A percentile compares a stretch with the other conserved stretches of the same genome.
These are phyloP conservation scores for Strobilomyces dryophilus DNA, from an alignment of 768 basidiomycete genomes.

Conservation along the genomic window DNA sequence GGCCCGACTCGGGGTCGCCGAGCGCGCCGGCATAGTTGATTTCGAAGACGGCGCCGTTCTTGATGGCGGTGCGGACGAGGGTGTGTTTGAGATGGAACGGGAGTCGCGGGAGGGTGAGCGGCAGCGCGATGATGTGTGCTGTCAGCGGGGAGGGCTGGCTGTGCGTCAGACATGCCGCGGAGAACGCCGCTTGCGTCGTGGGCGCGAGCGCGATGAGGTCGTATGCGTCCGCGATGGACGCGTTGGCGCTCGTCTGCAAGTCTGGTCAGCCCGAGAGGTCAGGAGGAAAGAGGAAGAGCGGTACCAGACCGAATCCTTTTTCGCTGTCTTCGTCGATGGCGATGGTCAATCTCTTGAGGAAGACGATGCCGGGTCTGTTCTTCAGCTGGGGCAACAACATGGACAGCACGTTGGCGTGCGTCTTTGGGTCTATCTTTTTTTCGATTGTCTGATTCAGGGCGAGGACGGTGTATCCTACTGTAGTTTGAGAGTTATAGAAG, in stretches of 20 bases:
- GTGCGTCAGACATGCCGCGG: constrained; percentile 76
- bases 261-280: background rate
- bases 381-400: constrained; percentile 56
- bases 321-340: constrained; percentile 79
- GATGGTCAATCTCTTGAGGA: constrained; percentile 76
- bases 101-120: constrained; percentile 71
- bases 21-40: constrained; percentile 74
- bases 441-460: constrained; percentile 72
- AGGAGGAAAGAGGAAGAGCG: constrained; percentile 13
- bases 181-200: constrained; percentile 67
- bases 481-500: constrained; percentile 5
- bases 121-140: constrained; percentile 76
- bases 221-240: constrained; percentile 56
- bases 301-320: constrained; percentile 78
- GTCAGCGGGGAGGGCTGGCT: constrained; percentile 71
- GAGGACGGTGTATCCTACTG: constrained; percentile 86
- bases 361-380: constrained; percentile 54
- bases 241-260: constrained; percentile 68
- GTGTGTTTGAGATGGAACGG: constrained; percentile 84
- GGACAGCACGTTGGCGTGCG: constrained; percentile 62
- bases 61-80: constrained; percentile 71
- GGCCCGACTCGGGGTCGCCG: constrained; percentile 48
- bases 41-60: constrained; percentile 82
- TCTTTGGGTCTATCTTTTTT: constrained; percentile 68
- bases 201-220: constrained; percentile 77